These are phyloP conservation scores for Vigna hirtella DNA, from an alignment of 306 rosid genomes.

Conservation along the genomic window DNA sequence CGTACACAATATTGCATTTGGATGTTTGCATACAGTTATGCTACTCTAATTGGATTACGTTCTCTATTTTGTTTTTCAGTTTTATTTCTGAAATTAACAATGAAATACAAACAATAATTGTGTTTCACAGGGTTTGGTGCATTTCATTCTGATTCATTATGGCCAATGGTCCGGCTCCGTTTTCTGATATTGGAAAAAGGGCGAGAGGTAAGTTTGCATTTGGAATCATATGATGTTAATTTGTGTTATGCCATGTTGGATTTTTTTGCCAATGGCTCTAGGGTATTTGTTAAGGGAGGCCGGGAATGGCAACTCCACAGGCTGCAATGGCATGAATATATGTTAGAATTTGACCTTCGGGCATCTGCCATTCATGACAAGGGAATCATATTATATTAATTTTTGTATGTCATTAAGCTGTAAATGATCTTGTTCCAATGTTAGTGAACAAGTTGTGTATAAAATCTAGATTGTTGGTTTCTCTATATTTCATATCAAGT, in stretches of 20 bases:
- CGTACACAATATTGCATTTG: slow-evolving; percentile 10
- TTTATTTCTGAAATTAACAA: neutral
- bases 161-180: slow-evolving; percentile 88
- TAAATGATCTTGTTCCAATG: neutral
- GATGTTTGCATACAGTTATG: neutral
- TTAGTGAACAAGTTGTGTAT: neutral
- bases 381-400: neutral
- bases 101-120: slow-evolving; percentile 3
- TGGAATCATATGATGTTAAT: neutral
- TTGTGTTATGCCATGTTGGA: neutral
- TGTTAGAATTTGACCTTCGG: neutral
- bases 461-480: slow-evolving; percentile 25
- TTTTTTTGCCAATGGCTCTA: neutral
- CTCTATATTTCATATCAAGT: slow-evolving; percentile 32
- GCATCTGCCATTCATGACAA: neutral
- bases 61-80: neutral
- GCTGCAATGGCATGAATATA: neutral
- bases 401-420: neutral
- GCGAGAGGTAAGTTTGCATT: slow-evolving; percentile 71
- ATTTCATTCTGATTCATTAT: slow-evolving; percentile 55
- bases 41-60: neutral
- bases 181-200: slow-evolving; percentile 84
- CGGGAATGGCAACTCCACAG: too few relatives aligned
- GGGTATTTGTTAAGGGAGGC: neutral
- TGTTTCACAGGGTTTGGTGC: slow-evolving; percentile 46